Conservation (phyloP, 257 asterid genomes). For the Nicotiana tomentosiformis region DNA sequence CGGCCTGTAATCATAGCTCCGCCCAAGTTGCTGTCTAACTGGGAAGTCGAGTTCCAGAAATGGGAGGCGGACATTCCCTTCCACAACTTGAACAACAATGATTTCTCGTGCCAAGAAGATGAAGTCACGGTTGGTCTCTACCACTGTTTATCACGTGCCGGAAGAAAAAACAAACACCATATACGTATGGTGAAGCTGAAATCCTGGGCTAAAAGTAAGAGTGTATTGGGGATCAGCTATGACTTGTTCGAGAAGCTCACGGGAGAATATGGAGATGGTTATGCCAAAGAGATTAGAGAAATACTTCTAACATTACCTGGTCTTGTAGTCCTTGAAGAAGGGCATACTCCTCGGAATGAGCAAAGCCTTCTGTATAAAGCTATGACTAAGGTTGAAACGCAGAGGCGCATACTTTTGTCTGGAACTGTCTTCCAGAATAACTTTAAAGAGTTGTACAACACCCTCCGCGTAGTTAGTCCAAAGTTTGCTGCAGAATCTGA, state of each 20-base stretch:
- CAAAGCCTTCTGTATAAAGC: constrained; percentile 52
- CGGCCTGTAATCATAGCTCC: constrained; percentile 75
- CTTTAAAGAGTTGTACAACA: constrained; percentile 56
- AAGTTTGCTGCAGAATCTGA: constrained; percentile 20
- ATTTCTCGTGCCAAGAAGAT: constrained; percentile 29
- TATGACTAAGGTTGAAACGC: constrained; percentile 38
- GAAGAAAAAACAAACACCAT: not conserved
- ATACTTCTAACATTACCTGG: constrained; percentile 54
- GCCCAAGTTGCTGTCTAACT: constrained; percentile 55
- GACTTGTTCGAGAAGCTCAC: constrained; percentile 46
- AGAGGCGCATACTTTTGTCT: constrained; percentile 61
- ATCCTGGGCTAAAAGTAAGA: constrained; percentile 46
- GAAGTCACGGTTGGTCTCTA: constrained; percentile 9
- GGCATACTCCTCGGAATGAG: constrained; percentile 71
- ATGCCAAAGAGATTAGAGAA: constrained; percentile 21
- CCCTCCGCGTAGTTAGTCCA: constrained; percentile 59
- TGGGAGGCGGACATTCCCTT: constrained; percentile 47
- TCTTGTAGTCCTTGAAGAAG: constrained; percentile 68
- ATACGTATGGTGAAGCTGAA: constrained; percentile 39
- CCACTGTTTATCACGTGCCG: constrained; percentile 10
- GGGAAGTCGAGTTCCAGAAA: constrained; percentile 60
- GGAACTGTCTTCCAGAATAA: constrained; percentile 90
- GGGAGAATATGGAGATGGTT: constrained; percentile 17
- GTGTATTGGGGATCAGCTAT: constrained; percentile 56
- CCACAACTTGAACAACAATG: constrained; percentile 51